These are phyloP conservation scores for Daldinia concentrica DNA, from an alignment of 495 filamentous ascomycete genomes.

Conservation along the genomic window DNA sequence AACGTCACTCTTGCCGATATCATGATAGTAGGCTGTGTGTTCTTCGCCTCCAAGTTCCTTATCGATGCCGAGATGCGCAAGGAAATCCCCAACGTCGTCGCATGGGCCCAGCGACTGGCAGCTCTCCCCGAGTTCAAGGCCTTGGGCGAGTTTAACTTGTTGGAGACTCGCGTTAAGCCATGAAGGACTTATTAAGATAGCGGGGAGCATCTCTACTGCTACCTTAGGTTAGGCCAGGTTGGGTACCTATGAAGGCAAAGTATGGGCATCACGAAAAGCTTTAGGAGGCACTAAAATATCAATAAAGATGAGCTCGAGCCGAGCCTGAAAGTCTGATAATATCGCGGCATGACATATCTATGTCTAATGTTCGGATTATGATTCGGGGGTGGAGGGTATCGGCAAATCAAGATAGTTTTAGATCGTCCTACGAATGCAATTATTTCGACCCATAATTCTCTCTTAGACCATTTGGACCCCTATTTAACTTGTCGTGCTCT, in stretches of 20 bases:
- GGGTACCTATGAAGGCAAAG: background rate
- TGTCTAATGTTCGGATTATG: background rate
- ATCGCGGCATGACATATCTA: background rate
- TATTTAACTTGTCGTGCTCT: background rate
- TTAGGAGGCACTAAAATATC: background rate
- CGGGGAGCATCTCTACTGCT: background rate
- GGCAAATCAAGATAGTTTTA: background rate
- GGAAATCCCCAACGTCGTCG: slow-evolving; percentile 54
- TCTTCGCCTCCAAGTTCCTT: slow-evolving; percentile 52
- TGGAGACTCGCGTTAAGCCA: slow-evolving; percentile 50
- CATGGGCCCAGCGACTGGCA: slow-evolving; percentile 55
- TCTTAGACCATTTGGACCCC: background rate
- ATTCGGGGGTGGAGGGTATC: background rate
- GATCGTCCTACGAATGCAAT: background rate
- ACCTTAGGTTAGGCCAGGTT: too few species aligned
- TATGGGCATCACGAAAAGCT: background rate
- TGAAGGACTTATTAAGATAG: background rate
- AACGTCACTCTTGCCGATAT: slow-evolving; percentile 65
- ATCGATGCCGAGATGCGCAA: slow-evolving; percentile 63
- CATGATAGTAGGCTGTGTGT: slow-evolving; percentile 53
- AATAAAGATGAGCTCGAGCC: background rate
- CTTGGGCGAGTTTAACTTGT: slow-evolving; percentile 56
- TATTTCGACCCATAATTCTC: background rate
- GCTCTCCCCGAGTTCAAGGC: slow-evolving; percentile 58
- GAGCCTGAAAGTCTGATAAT: background rate